Conservation (phyloP, 2,329 filamentous ascomycete genomes). For the Gyromitra esculenta region DNA sequence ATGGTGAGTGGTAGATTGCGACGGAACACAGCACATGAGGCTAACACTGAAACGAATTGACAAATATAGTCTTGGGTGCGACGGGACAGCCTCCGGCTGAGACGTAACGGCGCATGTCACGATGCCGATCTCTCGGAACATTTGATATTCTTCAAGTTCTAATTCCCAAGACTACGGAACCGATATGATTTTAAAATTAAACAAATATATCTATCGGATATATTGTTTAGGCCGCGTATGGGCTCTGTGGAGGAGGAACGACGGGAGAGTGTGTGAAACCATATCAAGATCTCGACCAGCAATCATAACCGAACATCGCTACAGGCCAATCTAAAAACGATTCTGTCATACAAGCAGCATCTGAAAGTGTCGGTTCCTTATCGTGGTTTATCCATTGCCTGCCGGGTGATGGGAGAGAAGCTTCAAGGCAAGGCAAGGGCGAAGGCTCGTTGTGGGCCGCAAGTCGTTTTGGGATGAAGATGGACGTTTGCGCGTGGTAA, state of each 20-base stretch:
- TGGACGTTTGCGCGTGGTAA: constrained; percentile 3
- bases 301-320: constrained; percentile 7
- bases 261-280: constrained; percentile 20
- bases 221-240: constrained; percentile 2
- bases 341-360: constrained; percentile 30
- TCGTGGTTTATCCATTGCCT: constrained; percentile 44
- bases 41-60: constrained; percentile 33
- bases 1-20: constrained; percentile 7
- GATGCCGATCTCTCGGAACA: constrained; percentile 31
- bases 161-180: constrained; percentile 39
- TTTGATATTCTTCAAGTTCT: constrained; percentile 20
- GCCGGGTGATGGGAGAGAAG: constrained; percentile 24
- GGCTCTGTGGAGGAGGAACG: constrained; percentile 3
- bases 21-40: constrained; percentile 23
- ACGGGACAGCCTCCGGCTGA: constrained; percentile 10
- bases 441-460: constrained; percentile 3
- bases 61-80: constrained; percentile 24
- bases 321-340: constrained; percentile 17
- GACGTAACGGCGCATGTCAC: constrained; percentile 27
- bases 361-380: constrained; percentile 33
- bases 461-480: constrained; percentile 32
- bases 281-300: constrained; percentile 19
- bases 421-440: constrained; percentile 9
- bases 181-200: constrained; percentile 36
- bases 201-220: constrained; percentile 21